These are phyloP conservation scores for Chlorencoelia australis DNA, from an alignment of 2,329 filamentous ascomycete species.

Conservation along the genomic window DNA sequence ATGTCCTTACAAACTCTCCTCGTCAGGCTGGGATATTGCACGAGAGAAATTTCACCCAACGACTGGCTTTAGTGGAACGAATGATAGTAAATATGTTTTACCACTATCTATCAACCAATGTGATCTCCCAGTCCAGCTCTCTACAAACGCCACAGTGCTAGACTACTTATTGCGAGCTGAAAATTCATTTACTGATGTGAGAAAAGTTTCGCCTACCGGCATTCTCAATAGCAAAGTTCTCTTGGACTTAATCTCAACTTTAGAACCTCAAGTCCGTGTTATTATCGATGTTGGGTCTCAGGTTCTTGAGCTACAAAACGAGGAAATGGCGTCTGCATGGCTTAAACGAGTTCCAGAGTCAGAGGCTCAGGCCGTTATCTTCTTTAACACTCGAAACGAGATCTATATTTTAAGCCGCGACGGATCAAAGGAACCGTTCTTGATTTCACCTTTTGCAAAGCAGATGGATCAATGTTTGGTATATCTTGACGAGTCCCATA, in stretches of 20 bases:
- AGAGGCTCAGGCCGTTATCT: constrained; percentile 41
- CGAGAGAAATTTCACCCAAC: constrained; percentile 36
- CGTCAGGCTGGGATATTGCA: constrained; percentile 59
- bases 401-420: constrained; percentile 40
- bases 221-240: constrained; percentile 31
- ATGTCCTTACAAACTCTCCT: constrained; percentile 51
- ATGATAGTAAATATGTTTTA: constrained; percentile 48
- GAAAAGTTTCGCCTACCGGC: not conserved
- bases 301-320: constrained; percentile 52
- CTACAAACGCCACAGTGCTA: constrained; percentile 60
- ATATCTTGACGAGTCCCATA: constrained; percentile 62
- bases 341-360: constrained; percentile 26
- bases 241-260: constrained; percentile 32
- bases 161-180: constrained; percentile 43
- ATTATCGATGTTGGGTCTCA: constrained; percentile 63
- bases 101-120: constrained; percentile 46
- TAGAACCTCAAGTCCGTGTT: constrained; percentile 39
- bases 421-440: constrained; percentile 38
- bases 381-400: constrained; percentile 45
- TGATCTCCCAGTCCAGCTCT: constrained; percentile 39
- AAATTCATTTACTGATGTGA: constrained; percentile 37
- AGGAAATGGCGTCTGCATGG: constrained; percentile 43
- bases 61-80: constrained; percentile 62
- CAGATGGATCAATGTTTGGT: constrained; percentile 51
- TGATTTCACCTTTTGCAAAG: constrained; percentile 45